Conservation (phyloP, 2,329 filamentous ascomycete species). For the Pseudofabraea citricarpa region DNA sequence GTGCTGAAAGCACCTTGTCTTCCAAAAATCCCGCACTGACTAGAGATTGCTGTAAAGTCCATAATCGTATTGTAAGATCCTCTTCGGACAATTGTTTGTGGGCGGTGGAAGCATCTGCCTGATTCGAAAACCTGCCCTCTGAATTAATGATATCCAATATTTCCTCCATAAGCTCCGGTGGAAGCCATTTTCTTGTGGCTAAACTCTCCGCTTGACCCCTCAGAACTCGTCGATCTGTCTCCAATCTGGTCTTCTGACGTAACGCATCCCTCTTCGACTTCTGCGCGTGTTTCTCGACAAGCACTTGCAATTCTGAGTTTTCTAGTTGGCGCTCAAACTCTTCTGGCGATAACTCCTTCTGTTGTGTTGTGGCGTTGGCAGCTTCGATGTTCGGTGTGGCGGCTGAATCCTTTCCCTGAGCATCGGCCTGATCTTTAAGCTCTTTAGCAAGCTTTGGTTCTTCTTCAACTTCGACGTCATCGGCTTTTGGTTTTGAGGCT, state of each 20-base stretch:
- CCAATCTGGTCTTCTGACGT: conserved; percentile 71
- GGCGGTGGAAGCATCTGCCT: conserved; percentile 24
- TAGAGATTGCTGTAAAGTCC: conserved; percentile 77
- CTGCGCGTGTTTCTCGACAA: conserved; percentile 77
- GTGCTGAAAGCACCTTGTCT: conserved; percentile 54
- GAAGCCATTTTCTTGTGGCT: conserved; percentile 73
- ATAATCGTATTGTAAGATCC: conserved; percentile 72
- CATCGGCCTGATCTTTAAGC: conserved; percentile 8
- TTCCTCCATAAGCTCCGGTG: conserved; percentile 71
- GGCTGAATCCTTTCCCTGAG: conserved; percentile 5
- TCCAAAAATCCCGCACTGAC: conserved; percentile 63
- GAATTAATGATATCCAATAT: conserved; percentile 69
- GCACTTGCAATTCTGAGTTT: conserved; percentile 79
- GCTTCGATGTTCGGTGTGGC: conserved; percentile 8
- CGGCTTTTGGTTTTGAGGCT: conserved; percentile 73
- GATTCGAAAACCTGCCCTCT: conserved; percentile 52
- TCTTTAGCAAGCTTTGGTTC: conserved; percentile 12
- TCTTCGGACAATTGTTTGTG: conserved; percentile 63
- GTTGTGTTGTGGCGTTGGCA: conserved; percentile 1
- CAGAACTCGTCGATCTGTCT: conserved; percentile 80
- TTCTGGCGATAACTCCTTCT: conserved; percentile 66
- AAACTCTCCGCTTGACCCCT: conserved; percentile 72
- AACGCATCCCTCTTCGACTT: conserved; percentile 76
- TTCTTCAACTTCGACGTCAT: conserved; percentile 36
- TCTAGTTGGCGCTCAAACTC: conserved; percentile 88